These are phyloP conservation scores for Lophiostoma macrostomum DNA, from an alignment of 495 filamentous ascomycete genomes.

Conservation along the genomic window DNA sequence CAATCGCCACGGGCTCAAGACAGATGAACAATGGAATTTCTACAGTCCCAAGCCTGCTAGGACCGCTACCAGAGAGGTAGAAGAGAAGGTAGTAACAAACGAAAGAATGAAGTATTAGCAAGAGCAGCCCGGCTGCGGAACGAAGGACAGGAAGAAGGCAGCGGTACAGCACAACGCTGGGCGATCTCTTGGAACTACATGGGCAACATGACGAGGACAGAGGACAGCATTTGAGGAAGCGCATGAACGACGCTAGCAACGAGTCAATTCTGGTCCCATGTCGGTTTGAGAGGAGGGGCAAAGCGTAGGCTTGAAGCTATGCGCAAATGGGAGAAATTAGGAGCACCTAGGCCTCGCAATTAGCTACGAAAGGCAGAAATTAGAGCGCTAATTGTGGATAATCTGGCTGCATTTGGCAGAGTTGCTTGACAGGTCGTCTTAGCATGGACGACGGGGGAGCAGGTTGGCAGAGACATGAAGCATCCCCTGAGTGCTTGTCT, in stretches of 20 bases:
- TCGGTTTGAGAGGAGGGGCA: slow-evolving; percentile 29
- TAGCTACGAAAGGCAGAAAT: slow-evolving; percentile 11
- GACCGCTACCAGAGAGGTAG: slow-evolving; percentile 18
- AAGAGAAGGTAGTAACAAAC: slow-evolving; percentile 2
- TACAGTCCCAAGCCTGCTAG: slow-evolving; percentile 31
- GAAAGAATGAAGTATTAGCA: slow-evolving; percentile 31
- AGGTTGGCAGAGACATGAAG: slow-evolving; percentile 5
- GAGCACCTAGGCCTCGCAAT: not conserved
- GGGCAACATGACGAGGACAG: slow-evolving; percentile 21
- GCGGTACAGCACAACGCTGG: slow-evolving; percentile 24
- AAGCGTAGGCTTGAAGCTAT: not conserved
- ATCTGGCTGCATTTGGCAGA: slow-evolving; percentile 3
- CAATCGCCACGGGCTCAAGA: no score
- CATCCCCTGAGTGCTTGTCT: slow-evolving; percentile 19
- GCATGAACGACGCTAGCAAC: slow-evolving; percentile 33
- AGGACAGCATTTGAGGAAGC: slow-evolving; percentile 28
- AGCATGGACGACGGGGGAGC: not conserved
- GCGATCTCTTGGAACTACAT: slow-evolving; percentile 29
- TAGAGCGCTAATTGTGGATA: not conserved
- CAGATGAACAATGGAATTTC: slow-evolving; percentile 26
- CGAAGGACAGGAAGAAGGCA: slow-evolving; percentile 17
- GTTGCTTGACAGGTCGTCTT: not conserved
- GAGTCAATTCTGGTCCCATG: slow-evolving; percentile 28
- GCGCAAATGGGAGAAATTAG: slow-evolving; percentile 19
- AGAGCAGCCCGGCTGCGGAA: slow-evolving; percentile 35